A percentile compares a stretch with the other conserved stretches of the same genome.
Conservation (phyloP, 2,329 filamentous ascomycete species). For the Eutypella sp. region DNA sequence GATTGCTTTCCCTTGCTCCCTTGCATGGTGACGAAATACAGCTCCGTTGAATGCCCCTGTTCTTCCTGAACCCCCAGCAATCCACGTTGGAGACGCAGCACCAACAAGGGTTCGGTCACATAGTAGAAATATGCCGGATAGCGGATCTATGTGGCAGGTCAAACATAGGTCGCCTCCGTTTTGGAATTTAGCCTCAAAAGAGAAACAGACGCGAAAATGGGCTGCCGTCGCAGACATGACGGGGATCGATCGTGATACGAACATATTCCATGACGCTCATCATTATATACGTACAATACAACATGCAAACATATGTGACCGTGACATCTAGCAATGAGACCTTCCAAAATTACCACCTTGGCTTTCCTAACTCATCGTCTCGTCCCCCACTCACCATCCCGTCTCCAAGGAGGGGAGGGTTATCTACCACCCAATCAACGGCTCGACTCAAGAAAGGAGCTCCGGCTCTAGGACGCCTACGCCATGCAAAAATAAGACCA, state of each 20-base stretch:
- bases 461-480: not conserved
- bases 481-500: not conserved
- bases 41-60: no score
- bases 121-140: no score
- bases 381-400: no score
- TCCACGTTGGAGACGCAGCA: no score
- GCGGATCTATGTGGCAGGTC: not conserved
- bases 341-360: not conserved
- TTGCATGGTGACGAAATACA: no score
- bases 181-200: not conserved
- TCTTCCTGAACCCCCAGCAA: no score
- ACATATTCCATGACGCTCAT: not conserved
- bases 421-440: no score
- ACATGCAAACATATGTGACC: not conserved
- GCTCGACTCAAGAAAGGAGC: no score
- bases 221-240: not conserved
- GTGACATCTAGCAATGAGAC: not conserved
- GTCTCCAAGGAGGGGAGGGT: no score
- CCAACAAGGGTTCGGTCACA: no score
- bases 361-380: not conserved
- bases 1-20: no score
- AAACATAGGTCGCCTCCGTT: not conserved
- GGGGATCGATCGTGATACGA: not conserved
- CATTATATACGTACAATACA: not conserved
- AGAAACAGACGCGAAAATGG: not conserved